Evolutionary conservation across 345 rosid species (phyloP), one percentile per base, ranked within the genome.

Genomic region (Stellera chamaejasme): DNA sequence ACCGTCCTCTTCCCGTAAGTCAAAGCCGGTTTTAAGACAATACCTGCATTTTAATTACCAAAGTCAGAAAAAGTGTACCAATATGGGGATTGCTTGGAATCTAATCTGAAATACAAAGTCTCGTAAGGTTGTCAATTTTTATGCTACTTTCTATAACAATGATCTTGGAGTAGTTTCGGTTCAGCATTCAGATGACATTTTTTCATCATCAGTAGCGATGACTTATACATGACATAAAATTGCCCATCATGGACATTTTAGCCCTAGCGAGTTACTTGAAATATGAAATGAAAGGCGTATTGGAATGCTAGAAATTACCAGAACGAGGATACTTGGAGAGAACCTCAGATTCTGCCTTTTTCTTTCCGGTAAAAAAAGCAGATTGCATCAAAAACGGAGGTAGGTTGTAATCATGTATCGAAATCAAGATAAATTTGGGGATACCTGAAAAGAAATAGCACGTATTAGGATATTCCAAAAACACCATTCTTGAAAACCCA

Each of bases 401-500:
- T 41, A 88, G 79, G 74, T 86, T 92, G 82, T 88, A 88, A 28
- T 88, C 98, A 53, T 88, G 96, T 51, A 88, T 96, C 1, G 90
- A 82, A 64, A 88, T 83, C 70, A 88, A 69, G 72, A 88, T 71
- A 43, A 88, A 91, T 68, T 88, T 91, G 27, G 92, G 92, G 74
- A 80, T 75, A 44, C 96, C 95, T 88, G 75, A 69, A 66, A 45
- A 41, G 43, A 59, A 59, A 27, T 13, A 6, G 25, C 3, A 45
- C 46, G 16, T 50, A 12, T 63, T 52, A 15, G 23, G 57, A 39
- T 45, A 64, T 47, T n/a, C 52, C 9, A 19, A 27, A 15, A 44
- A 46, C 14, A 14, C 6, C 27, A 61, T 39, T 52, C 9, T 50
- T 6, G 28, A 32, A 44, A 15, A 32, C 11, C 39, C 23, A 19